Conservation (phyloP, 768 basidiomycete species). For the Xerocomellus intermedius region DNA sequence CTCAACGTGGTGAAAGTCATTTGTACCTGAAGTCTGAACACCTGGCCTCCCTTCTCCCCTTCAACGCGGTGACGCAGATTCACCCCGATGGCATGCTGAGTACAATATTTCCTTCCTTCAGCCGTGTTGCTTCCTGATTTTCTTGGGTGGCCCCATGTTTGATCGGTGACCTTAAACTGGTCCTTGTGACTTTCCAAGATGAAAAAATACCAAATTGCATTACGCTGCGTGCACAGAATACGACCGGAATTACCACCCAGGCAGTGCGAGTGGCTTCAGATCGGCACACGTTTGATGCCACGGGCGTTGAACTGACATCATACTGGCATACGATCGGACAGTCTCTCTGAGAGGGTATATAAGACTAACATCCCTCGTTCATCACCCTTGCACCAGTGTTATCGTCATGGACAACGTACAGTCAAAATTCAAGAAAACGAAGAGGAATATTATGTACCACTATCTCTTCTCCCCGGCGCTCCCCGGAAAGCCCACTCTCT, state of each 20-base stretch:
- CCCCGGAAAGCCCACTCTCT: slow-evolving; percentile 35
- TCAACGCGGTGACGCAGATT: background rate
- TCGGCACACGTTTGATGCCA: slow-evolving; percentile 19
- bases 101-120: background rate
- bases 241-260: slow-evolving; percentile 5
- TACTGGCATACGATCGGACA: slow-evolving; percentile 18
- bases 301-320: slow-evolving; percentile 1
- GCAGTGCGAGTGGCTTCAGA: slow-evolving; percentile 15
- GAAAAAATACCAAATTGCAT: background rate
- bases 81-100: background rate
- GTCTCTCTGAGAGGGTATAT: slow-evolving; percentile 2
- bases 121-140: background rate
- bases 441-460: slow-evolving; percentile 36
- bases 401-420: slow-evolving; percentile 25
- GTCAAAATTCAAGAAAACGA: slow-evolving; percentile 36
- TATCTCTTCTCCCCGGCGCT: slow-evolving; percentile 31
- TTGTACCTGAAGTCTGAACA: background rate
- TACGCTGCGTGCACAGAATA: background rate
- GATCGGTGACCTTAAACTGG: background rate
- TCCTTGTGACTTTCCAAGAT: background rate
- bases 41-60: background rate
- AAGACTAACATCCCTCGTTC: background rate
- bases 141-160: background rate
- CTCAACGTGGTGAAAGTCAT: background rate
- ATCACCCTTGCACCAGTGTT: background rate